Percentiles rank a stretch among this genome's conserved stretches.
phyloP scores from a whole-genome alignment of 1,284 basidiomycete species.

The Ustilago hordei region DNA sequence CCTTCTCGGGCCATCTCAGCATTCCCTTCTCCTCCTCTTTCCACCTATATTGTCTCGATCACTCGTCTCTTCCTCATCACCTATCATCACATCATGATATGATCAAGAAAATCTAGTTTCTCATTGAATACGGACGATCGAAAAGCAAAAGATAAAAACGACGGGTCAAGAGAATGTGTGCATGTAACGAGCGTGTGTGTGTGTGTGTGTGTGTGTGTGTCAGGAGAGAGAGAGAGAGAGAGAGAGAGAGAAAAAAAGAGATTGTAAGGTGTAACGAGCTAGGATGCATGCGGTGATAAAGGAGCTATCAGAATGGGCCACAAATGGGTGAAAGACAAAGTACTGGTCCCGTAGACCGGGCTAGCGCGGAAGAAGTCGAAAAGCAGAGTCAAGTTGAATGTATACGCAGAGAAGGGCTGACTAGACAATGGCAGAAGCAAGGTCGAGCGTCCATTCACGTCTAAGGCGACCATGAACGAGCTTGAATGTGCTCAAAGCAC shows the following conservation, averaged over 20 bases:
- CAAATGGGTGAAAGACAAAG: neutral
- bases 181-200: constrained; percentile 3
- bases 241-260: neutral
- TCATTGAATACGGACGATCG: constrained; percentile 1
- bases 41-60: neutral
- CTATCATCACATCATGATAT: neutral
- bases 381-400: constrained; percentile 5
- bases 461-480: constrained; percentile 79
- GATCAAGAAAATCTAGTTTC: neutral
- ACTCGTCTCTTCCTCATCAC: neutral
- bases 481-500: constrained; percentile 83
- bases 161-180: constrained; percentile 3
- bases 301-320: neutral
- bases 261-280: neutral
- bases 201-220: neutral
- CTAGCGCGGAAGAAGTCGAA: neutral
- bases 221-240: too few species aligned
- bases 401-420: neutral
- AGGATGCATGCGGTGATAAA: constrained; percentile 9
- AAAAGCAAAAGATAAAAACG: neutral
- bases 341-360: neutral
- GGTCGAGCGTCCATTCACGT: constrained; percentile 76
- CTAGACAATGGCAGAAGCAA: constrained; percentile 30
- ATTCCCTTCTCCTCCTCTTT: neutral
- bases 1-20: neutral